Evolutionary conservation across 805 yeast species (phyloP), one percentile per base, ranked within the genome.

Genomic region (Ogataea pilisensis): DNA sequence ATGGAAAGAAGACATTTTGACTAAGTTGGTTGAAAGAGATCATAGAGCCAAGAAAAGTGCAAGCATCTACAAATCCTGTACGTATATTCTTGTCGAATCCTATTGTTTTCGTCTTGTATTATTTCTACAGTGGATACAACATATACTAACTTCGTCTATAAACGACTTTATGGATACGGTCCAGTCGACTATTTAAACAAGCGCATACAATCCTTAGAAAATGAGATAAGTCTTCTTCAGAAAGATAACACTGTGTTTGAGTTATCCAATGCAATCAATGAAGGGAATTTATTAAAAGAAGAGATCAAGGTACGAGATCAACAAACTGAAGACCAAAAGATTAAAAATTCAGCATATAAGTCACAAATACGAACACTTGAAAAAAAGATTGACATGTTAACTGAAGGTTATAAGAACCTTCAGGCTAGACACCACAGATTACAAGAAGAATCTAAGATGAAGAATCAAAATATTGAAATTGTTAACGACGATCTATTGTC

Each of bases 401-500:
- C 55, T n/a, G 61, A 55, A 12, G 58, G 55, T 3, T 60, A 51
- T 30, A 46, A 35, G 16, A 50, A 43, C 21, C 31, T 57, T 7
- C 57, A 52, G 16, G 49, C 50, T 1, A 55, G 45, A 21, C 31
- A 40, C 31, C 31, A 12, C 4, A 41, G 54, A 17, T 30, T 56
- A 12, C 53, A 54, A 35, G 68, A 65, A 38, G 69, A 64, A 37
- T 39, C 53, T n/a, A 46, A 41, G n/a, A 35, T 58, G 42, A 75
- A 70, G 52, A 68, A 68, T 44, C 67, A 68, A 43, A 66, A 72
- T 22, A 63, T 76, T 25, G 79, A 74, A 38, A 51, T 72, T 7
- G 61, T 73, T 25, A 76, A 75, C 44, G 82, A 76, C 47, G 76
- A 74, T 46, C 53, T 72, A 6, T 55, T 77, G 38, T 66, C 75